Percentiles rank a stretch among this genome's conserved stretches.
Conservation (phyloP, 176 grass and related monocot species). For the Bromus sterilis region DNA sequence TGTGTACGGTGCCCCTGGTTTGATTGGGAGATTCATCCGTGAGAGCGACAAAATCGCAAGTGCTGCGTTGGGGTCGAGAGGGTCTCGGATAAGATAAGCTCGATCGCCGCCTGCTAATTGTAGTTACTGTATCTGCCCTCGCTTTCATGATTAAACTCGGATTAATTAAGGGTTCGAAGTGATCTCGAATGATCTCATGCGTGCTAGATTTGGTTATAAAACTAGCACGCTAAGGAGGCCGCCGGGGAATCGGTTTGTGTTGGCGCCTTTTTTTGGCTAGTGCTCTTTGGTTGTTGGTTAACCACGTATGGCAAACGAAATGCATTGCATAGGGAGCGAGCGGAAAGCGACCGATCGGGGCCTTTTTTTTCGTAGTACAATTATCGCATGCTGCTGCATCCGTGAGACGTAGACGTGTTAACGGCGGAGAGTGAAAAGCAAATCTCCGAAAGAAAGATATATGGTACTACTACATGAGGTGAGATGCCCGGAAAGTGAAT, state of each 20-base stretch:
- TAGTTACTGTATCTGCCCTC: background rate
- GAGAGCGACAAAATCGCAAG: slow-evolving; percentile 6
- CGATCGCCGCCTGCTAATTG: background rate
- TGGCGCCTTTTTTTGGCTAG: background rate
- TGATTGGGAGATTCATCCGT: background rate
- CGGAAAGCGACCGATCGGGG: background rate
- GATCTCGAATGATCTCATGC: background rate
- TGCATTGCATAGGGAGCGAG: background rate
- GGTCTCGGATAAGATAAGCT: slow-evolving; percentile 38
- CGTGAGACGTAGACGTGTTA: background rate
- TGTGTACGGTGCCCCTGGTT: background rate
- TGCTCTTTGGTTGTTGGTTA: background rate
- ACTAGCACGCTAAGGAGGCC: background rate
- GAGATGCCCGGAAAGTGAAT: background rate
- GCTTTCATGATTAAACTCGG: background rate
- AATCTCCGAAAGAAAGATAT: background rate
- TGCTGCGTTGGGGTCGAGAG: background rate
- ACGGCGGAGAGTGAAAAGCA: background rate
- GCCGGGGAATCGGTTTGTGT: background rate
- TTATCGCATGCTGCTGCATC: background rate
- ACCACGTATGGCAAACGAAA: background rate
- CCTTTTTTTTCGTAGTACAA: background rate
- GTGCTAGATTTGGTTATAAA: background rate
- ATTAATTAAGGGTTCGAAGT: background rate
- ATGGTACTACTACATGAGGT: too few species aligned